Evolutionary conservation across 306 rosid species (phyloP), one percentile per base, ranked within the genome.

Genomic region (Potentilla sterilis): DNA sequence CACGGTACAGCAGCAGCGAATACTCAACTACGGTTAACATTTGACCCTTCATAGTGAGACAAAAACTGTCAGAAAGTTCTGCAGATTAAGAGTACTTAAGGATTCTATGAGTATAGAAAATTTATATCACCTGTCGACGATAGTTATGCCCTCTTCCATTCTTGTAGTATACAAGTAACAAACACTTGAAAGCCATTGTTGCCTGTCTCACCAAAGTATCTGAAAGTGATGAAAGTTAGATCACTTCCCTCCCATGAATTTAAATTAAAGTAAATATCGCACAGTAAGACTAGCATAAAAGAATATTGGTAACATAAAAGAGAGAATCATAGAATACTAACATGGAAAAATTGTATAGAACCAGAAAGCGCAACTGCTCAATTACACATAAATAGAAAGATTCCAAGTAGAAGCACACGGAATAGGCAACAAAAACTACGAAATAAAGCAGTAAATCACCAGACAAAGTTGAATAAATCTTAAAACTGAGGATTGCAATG

Each of bases 161-260:
- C 87, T 90, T 92, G 85, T 81, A 92, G 84, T 88, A 88, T 57
- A 92, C 77, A 69, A 95, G 93, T 75, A 95, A 79, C 85, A 90
- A 71, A 82, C 96, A 92, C 89, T 95, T 95, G 75, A 89, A 79
- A 82, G 92, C 96, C 98, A 92, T 94, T 6, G 87, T 81, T 6
- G 81, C 91, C 80, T 94, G 98, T 80, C 98, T 86, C 82, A 80
- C 87, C 87, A 88, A 67, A 58, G 89, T 83, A 84, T 94, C 98
- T 94, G 87, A 84, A 81, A 74, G 82, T 37, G 75, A 82, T 68
- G 63, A 52, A 66, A 78, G 47, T 72, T 52, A 51, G 72, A 14
- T 5, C 34, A 74, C 46, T 8, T 4, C 37, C 37, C 34, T 24
- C 44, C 15, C 44, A 74, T 22, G 38, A 41, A 41, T 32, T 73